Conservation (phyloP, 1,284 basidiomycete species). For the Cryptococcus sp. region DNA sequence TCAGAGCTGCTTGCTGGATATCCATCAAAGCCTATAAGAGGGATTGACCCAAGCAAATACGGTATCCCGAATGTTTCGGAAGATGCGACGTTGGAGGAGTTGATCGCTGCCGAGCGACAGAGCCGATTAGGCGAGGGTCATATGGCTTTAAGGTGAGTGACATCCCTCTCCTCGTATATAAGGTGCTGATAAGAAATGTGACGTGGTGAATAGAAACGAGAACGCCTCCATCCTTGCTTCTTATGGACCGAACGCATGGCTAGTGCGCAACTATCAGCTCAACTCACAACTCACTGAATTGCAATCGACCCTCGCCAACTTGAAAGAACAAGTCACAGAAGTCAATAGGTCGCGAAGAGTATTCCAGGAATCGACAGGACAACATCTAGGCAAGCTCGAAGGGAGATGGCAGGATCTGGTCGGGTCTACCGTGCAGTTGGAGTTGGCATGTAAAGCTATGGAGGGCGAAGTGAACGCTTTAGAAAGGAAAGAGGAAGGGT, state of each 20-base stretch:
- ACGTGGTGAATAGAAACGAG: conserved; percentile 61
- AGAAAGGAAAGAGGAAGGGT: conserved; percentile 37
- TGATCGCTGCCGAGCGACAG: conserved; percentile 74
- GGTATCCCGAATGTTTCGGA: conserved; percentile 68
- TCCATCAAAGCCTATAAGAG: conserved; percentile 59
- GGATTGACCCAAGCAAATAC: conserved; percentile 78
- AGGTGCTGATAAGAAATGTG: not conserved
- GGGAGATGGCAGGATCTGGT: conserved; percentile 51
- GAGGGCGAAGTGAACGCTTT: conserved; percentile 48
- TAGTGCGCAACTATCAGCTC: conserved; percentile 82
- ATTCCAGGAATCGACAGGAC: conserved; percentile 52
- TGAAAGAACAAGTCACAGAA: conserved; percentile 73
- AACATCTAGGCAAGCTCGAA: conserved; percentile 47
- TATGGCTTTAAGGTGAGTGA: conserved; percentile 72
- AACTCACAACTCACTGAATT: conserved; percentile 74
- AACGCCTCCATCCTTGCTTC: conserved; percentile 82
- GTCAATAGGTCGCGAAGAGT: conserved; percentile 86
- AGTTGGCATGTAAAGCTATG: conserved; percentile 51
- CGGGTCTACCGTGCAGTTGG: conserved; percentile 48
- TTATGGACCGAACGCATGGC: conserved; percentile 89
- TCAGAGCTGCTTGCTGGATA: conserved; percentile 70
- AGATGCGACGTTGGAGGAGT: conserved; percentile 69
- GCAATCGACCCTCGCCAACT: conserved; percentile 68
- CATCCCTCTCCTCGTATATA: not conserved
- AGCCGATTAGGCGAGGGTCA: conserved; percentile 86